These are phyloP conservation scores for Epichloe sibirici DNA, from an alignment of 2,329 filamentous ascomycete genomes.

Conservation along the genomic window DNA sequence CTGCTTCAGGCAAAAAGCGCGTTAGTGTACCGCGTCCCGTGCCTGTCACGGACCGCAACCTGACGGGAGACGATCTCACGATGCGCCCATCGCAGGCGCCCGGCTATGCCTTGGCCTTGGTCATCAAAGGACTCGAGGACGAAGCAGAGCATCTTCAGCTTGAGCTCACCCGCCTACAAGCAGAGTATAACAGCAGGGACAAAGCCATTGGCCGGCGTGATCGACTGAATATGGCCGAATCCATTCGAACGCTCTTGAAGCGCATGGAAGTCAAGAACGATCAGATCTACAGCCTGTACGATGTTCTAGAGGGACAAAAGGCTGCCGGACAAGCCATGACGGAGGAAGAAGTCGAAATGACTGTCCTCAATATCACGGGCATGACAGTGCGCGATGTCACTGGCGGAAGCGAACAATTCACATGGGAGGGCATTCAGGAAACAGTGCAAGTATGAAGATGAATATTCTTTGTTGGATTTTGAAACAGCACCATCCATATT, in stretches of 20 bases:
- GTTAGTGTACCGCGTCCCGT: constrained; percentile 52
- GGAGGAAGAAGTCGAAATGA: constrained; percentile 51
- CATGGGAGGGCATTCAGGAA: constrained; percentile 29
- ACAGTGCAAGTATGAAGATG: constrained; percentile 7
- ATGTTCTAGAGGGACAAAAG: constrained; percentile 73
- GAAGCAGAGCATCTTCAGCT: constrained; percentile 68
- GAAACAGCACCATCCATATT: background rate
- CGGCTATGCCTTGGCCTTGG: constrained; percentile 61
- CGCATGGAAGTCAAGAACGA: constrained; percentile 62
- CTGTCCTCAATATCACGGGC: constrained; percentile 42
- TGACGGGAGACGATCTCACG: constrained; percentile 37
- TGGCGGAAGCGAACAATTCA: constrained; percentile 24
- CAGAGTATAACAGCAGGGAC: constrained; percentile 54
- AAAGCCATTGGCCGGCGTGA: constrained; percentile 52
- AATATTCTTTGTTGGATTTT: background rate
- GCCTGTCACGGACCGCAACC: constrained; percentile 50
- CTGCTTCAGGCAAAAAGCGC: constrained; percentile 39
- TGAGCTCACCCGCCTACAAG: constrained; percentile 49
- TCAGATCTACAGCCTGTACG: constrained; percentile 72
- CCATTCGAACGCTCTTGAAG: constrained; percentile 48
- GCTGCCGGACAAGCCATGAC: constrained; percentile 49
- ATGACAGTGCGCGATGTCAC: constrained; percentile 31
- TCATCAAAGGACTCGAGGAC: constrained; percentile 71
- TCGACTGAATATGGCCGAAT: constrained; percentile 46
- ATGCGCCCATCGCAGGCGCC: constrained; percentile 58